A percentile compares a stretch with the other conserved stretches of the same genome.
Conservation (phyloP, 768 basidiomycete genomes). For the Stropharia rugosoannulata region DNA sequence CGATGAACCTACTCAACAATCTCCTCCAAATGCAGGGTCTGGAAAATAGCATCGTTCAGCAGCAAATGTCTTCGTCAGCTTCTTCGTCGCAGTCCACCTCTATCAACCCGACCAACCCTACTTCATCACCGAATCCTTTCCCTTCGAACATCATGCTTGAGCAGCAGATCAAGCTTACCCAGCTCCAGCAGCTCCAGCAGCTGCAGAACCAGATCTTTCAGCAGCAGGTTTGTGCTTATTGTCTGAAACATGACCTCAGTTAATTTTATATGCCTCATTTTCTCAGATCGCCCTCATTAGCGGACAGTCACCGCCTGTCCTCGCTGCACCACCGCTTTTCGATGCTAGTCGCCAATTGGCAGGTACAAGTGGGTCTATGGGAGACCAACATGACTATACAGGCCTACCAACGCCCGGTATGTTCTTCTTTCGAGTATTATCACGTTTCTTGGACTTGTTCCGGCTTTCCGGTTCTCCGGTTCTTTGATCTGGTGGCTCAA, state of each 20-base stretch:
- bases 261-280: slow-evolving; percentile 10
- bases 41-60: slow-evolving; percentile 28
- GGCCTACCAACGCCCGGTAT: slow-evolving; percentile 33
- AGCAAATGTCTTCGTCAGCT: slow-evolving; percentile 7
- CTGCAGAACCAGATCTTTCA: slow-evolving; percentile 86
- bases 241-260: slow-evolving; percentile 3
- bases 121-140: slow-evolving; percentile 2
- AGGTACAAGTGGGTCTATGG: slow-evolving; percentile 16
- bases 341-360: slow-evolving; percentile 14
- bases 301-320: slow-evolving; percentile 38
- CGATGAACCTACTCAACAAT: slow-evolving; percentile 51
- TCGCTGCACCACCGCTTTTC: slow-evolving; percentile 29
- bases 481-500: neutral
- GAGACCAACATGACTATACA: slow-evolving; percentile 45
- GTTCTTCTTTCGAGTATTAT: slow-evolving; percentile 3
- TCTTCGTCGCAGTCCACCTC: slow-evolving; percentile 3
- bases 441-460: neutral
- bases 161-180: slow-evolving; percentile 76
- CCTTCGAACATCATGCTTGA: slow-evolving; percentile 55
- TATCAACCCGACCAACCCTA: neutral
- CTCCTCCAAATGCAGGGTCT: slow-evolving; percentile 50
- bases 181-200: slow-evolving; percentile 76
- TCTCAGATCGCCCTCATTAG: slow-evolving; percentile 69
- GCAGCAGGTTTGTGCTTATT: slow-evolving; percentile 64
- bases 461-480: neutral